A percentile compares a stretch with the other conserved stretches of the same genome.
Conservation (phyloP, 345 rosid genomes). For the Streptanthus diversifolius region DNA sequence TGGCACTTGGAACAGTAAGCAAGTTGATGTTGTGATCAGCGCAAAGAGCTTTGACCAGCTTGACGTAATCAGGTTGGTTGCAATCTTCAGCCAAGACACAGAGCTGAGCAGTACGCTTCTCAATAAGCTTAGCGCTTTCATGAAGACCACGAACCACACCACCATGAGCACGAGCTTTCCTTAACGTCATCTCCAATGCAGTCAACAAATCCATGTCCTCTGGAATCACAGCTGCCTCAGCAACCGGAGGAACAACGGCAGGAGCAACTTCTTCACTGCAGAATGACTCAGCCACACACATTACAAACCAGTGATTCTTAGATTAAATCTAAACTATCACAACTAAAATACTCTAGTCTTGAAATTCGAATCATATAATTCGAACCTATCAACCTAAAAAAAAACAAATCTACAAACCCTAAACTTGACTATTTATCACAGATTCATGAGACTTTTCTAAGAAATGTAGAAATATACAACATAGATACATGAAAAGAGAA, state of each 20-base stretch:
- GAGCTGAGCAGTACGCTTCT: constrained; percentile 71
- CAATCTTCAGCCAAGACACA: constrained; percentile 83
- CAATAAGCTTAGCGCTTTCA: constrained; percentile 70
- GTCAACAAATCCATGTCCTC: constrained; percentile 78
- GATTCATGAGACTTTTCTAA: not conserved
- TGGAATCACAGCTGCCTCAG: constrained; percentile 42
- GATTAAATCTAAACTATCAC: not conserved
- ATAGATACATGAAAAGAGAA: not conserved
- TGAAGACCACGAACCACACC: constrained; percentile 76
- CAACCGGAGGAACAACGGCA: constrained; percentile 40
- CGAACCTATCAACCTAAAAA: not conserved
- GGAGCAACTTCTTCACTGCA: constrained; percentile 62
- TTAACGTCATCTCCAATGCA: constrained; percentile 64
- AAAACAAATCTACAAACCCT: not conserved
- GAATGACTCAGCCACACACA: not conserved
- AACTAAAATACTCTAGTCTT: too few relatives aligned
- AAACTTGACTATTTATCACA: not conserved
- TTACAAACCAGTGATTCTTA: not conserved
- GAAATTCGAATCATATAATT: not conserved
- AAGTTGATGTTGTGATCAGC: constrained; percentile 63
- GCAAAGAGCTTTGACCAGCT: constrained; percentile 75
- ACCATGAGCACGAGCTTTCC: constrained; percentile 68
- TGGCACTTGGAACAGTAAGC: constrained; percentile 71
- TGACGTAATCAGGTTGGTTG: constrained; percentile 73
- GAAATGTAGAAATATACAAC: not conserved